Evolutionary conservation across 106 monocot species (phyloP), one percentile per base, ranked within the genome.

Genomic region (Ottelia alismoides): DNA sequence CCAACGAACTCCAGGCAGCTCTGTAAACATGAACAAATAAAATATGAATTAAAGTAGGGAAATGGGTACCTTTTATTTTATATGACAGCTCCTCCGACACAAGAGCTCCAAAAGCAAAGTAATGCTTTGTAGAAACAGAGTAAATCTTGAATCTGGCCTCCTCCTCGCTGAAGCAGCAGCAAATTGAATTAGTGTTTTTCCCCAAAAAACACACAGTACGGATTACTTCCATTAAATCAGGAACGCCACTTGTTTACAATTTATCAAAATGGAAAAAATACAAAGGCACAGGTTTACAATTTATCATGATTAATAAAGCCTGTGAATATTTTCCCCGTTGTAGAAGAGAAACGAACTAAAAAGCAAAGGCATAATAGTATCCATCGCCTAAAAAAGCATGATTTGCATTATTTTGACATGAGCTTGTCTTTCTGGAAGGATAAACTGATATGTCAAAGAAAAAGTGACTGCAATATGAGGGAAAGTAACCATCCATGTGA

Each of bases 71-170:
- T 46, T 96, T 96, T 22, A 96, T 65, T 55, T 96, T 96, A 60
- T 85, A 89, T 7, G 88, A 85, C 0, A 85, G 65, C 31, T 96
- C 96, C 72, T 96, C 96, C 28, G 96, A 89, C 28, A 96, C 85
- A 26, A 76, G 64, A 25, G 75, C 74, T 28, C 96, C 96, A 70
- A 96, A 96, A 52, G 88, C 96, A 70, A 89, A 96, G 69, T 96
- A 96, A 50, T 89, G 85, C 58, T 74, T 78, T n/a, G 96, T 96
- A 0, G 96, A 98, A 1, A 98, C 88, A 20, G 96, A 98, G 51
- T 98, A 98, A 22, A 98, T 98, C 43, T 79, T 79, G 65, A 67
- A 70, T 53, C 85, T 78, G 27, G 96, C 96, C 72, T 98, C 96
- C 25, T 98, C 78, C 53, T 98, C 96, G 55, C 96, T 88, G 69